Evolutionary conservation across 1,139 yeast genomes (phyloP), one percentile per base, ranked within the genome.

Genomic region (Diutina pseudorugosa): DNA sequence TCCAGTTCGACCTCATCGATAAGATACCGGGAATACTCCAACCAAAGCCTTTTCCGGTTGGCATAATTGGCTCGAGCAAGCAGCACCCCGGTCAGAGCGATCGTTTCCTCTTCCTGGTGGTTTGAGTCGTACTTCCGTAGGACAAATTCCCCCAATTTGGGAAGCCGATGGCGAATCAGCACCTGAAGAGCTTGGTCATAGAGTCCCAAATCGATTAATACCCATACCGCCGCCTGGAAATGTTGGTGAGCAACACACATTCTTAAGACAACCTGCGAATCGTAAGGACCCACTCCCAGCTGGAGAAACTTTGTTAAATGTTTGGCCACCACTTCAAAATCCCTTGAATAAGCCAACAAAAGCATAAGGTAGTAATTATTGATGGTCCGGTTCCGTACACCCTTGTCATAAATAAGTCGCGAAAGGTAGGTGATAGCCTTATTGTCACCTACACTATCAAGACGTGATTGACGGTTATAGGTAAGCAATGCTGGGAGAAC

Each of bases 321-420:
- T 16, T 45, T 45, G 8, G 49, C 18, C 1, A 27, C 49, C 14
- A 23, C 18, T 16, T 25, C 41, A 2, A 58, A 55, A 1, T 56
- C 51, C 2, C 63, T 58, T 0, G 80, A 79, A 59, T 79, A 79
- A 0, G 85, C 76, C 1, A 91, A 80, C 59, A 90, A 70, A 54
- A 90, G 72, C 30, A 90, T 80, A n/a, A 90, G 69, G 51, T 84
- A 77, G 6, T 90, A 79, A 61, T 89, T 88, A 62, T 83, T 89
- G 27, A 91, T 71, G 3, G 76, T 75, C 3, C 76, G 67, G 52
- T 75, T 82, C 19, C 67, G 72, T 7, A 70, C 63, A 2, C 72
- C 72, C 52, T 75, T 73, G n/a, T 75, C 81, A 54, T 73, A 73
- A 43, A 89, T 79, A 16, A 83, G 73, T 62, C 77, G 79, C 58